These are phyloP conservation scores for Sextonia rubra DNA, from an alignment of 164 flowering plant genomes.

Conservation along the genomic window DNA sequence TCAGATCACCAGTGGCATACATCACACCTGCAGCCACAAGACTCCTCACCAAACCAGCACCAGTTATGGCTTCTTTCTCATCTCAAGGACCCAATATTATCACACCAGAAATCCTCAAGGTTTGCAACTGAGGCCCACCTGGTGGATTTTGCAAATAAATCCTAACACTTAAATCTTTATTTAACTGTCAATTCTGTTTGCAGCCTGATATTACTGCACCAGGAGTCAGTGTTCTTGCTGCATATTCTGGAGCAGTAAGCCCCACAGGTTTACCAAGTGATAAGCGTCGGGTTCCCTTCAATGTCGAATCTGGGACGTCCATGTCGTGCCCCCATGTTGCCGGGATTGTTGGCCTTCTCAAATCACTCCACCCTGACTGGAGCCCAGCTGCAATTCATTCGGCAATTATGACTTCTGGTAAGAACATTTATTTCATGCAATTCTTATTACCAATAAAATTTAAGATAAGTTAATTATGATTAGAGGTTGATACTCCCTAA, in stretches of 20 bases:
- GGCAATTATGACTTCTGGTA: slow-evolving; percentile 77
- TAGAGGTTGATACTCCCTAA: too few species aligned
- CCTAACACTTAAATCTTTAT: not conserved
- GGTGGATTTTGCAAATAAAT: not conserved
- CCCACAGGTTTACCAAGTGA: slow-evolving; percentile 52
- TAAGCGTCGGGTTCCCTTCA: slow-evolving; percentile 36
- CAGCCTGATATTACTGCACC: slow-evolving; percentile 91
- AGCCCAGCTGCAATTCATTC: slow-evolving; percentile 73
- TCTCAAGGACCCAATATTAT: slow-evolving; percentile 68
- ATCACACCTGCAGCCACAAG: slow-evolving; percentile 38
- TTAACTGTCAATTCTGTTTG: not conserved
- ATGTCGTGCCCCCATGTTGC: slow-evolving; percentile 89
- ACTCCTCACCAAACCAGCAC: slow-evolving; percentile 53
- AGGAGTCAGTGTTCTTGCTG: slow-evolving; percentile 70
- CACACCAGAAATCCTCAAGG: slow-evolving; percentile 78
- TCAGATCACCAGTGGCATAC: slow-evolving; percentile 49
- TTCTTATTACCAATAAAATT: too few species aligned
- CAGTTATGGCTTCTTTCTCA: slow-evolving; percentile 78
- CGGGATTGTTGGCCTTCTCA: slow-evolving; percentile 73
- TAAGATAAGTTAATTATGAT: too few species aligned
- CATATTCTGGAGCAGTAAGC: slow-evolving; percentile 46
- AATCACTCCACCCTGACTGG: slow-evolving; percentile 65
- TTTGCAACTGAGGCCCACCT: slow-evolving; percentile 13
- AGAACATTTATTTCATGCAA: not conserved
- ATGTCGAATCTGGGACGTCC: slow-evolving; percentile 65